A percentile compares a stretch with the other conserved stretches of the same genome.
Evolutionary conservation across 2,329 filamentous ascomycete genomes (phyloP).

Genomic region (Aspergillus fischeri): DNA sequence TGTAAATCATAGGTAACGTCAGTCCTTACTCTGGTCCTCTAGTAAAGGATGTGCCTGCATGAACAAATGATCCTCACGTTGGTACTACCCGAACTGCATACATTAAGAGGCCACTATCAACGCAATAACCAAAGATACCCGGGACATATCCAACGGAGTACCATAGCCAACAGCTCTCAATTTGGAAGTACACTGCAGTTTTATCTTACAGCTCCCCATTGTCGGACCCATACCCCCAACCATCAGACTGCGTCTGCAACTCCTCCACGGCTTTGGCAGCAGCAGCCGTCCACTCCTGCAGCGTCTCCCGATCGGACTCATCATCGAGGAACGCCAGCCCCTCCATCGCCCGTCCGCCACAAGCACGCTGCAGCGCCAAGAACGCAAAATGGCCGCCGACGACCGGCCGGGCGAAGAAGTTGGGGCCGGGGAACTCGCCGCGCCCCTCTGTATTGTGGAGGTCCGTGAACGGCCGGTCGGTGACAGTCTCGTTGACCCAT

Average conservation of each 20-base stretch:
- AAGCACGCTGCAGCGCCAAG: constrained; percentile 74
- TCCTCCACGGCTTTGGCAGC: constrained; percentile 23
- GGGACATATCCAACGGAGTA: constrained; percentile 13
- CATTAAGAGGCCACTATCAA: too few relatives aligned
- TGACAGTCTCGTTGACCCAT: constrained; percentile 81
- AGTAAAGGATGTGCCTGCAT: too few relatives aligned
- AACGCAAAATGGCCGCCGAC: constrained; percentile 84
- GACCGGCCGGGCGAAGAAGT: constrained; percentile 78
- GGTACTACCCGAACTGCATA: too few relatives aligned
- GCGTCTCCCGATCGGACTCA: constrained; percentile 8
- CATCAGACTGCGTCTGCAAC: constrained; percentile 5
- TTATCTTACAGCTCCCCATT: constrained; percentile 22
- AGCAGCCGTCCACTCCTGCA: constrained; percentile 14
- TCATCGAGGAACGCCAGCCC: constrained; percentile 50
- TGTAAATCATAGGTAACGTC: too few relatives aligned
- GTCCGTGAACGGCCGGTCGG: constrained; percentile 74
- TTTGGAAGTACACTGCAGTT: not conserved
- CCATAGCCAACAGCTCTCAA: not conserved
- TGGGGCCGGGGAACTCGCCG: constrained; percentile 68
- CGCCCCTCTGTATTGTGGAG: constrained; percentile 75
- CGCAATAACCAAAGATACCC: constrained; percentile 11
- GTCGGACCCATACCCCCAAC: constrained; percentile 12
- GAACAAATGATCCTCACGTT: too few relatives aligned
- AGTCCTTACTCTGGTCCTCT: too few relatives aligned
- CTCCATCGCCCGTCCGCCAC: constrained; percentile 62